A percentile compares a stretch with the other conserved stretches of the same genome.
phyloP scores from a whole-genome alignment of 768 basidiomycete genomes.

The Erythrobasidium yunnanense region DNA sequence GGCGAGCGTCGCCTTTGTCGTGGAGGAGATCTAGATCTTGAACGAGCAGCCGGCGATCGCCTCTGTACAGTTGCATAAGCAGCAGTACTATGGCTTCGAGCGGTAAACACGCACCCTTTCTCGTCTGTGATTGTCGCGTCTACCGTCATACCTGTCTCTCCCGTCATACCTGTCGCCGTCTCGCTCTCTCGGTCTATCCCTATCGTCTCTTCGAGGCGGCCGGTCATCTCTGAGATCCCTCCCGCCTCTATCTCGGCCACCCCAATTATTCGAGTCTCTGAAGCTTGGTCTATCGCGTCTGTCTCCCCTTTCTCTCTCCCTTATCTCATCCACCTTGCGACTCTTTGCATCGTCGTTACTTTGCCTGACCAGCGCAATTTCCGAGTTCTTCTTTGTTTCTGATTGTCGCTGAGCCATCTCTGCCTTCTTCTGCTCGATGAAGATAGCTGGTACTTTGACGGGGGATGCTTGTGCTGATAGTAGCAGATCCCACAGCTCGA shows the following conservation, averaged over 20 bases:
- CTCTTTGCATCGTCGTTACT: slow-evolving; percentile 51
- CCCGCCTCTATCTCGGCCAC: not conserved
- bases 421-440: slow-evolving; percentile 83
- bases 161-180: slow-evolving; percentile 11
- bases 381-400: slow-evolving; percentile 52
- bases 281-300: not conserved
- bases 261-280: not conserved
- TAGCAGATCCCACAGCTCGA: slow-evolving; percentile 75
- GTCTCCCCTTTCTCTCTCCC: slow-evolving; percentile 34
- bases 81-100: too few relatives aligned
- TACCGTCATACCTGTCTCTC: not conserved
- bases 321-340: slow-evolving; percentile 51
- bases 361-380: slow-evolving; percentile 34
- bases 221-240: not conserved
- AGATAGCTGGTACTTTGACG: slow-evolving; percentile 77
- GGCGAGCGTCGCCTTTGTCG: not conserved
- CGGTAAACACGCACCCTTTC: not conserved
- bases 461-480: slow-evolving; percentile 81
- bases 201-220: not conserved
- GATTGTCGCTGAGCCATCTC: slow-evolving; percentile 57
- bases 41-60: too few relatives aligned
- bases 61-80: too few relatives aligned
- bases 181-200: not conserved
- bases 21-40: slow-evolving; percentile 16
- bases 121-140: not conserved